Conservation (phyloP, 768 basidiomycete species). For the Leccinum rimulosum region DNA sequence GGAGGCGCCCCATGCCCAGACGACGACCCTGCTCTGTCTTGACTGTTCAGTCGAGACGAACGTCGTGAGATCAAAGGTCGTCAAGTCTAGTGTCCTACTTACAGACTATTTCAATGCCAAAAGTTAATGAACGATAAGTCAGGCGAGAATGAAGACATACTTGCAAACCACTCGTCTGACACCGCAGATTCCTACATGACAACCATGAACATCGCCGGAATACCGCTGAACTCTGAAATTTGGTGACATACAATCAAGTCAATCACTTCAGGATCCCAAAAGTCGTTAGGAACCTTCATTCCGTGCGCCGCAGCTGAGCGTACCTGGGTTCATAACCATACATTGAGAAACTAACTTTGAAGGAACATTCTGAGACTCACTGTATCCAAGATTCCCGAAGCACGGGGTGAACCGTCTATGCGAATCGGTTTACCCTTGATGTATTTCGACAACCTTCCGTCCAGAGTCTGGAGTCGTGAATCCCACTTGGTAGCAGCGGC, state of each 20-base stretch:
- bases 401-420: constrained; percentile 72
- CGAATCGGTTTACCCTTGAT: constrained; percentile 66
- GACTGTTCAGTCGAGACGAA: constrained; percentile 41
- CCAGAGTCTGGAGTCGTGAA: constrained; percentile 55
- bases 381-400: constrained; percentile 74
- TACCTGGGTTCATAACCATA: constrained; percentile 39
- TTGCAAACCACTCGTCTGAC: constrained; percentile 77
- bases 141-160: constrained; percentile 27
- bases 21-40: constrained; percentile 71
- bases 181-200: constrained; percentile 62
- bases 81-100: constrained; percentile 1
- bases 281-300: constrained; percentile 67
- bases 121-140: neutral
- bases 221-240: neutral
- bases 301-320: constrained; percentile 71
- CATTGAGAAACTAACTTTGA: neutral
- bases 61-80: neutral
- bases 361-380: constrained; percentile 29
- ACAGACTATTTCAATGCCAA: constrained; percentile 21
- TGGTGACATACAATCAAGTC: constrained; percentile 51
- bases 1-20: constrained; percentile 74
- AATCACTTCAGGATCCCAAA: constrained; percentile 59
- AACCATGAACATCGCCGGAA: neutral
- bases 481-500: constrained; percentile 69
- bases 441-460: constrained; percentile 66